Base-by-base conservation (phyloP, 1,284 basidiomycete species). In the Sanghuangporus weigelae region DNA sequence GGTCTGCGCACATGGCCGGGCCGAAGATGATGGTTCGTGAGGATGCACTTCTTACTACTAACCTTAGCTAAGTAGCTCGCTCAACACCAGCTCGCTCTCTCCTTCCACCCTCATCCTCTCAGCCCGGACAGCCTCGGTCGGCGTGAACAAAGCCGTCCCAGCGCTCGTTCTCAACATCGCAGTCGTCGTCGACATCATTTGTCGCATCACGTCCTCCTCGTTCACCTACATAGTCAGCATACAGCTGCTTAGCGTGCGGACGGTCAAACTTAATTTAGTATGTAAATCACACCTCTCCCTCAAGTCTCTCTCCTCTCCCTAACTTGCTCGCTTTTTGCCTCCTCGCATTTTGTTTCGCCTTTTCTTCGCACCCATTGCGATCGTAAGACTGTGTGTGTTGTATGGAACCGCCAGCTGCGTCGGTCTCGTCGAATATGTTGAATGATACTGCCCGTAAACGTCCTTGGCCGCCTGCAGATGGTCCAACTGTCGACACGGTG, bases 401-500 rank as follows among this genome's bases (percentile, higher is more conserved):
- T 49, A 64, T 70, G 68, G 63, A 66, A 40, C 66, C 63, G 51
- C 61, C 64, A 42, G 65, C 64, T 48, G 61, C 64, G 46, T 64
- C 68, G 51, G 38, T 56, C 42, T 60, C 64, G 49, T 31, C 48
- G 69, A 57, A 66, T 68, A 54, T 68, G 68, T 62, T 69, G 68
- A 62, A 65, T 70, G 48, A 71, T 68, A 59, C 59, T 10, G 40
- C 57, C n/a, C 60, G 44, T 48, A 70, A 69, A 60, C 72, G 72
- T 67, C 66, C 73, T 58, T 80, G 79, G 78, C 75, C 78, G 46
- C 73, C 77, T 48, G 68, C 71, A 56, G 72, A 73, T 64, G 75
- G 76, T 53, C 76, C 78, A 44, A 75, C 79, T 36, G 71, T 79
- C 40, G 74, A 77, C 69, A 78, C 78, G 26, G 73, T 76, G 8